phyloP scores from a whole-genome alignment of 2,329 filamentous ascomycete species.

The Thelonectria olida region DNA sequence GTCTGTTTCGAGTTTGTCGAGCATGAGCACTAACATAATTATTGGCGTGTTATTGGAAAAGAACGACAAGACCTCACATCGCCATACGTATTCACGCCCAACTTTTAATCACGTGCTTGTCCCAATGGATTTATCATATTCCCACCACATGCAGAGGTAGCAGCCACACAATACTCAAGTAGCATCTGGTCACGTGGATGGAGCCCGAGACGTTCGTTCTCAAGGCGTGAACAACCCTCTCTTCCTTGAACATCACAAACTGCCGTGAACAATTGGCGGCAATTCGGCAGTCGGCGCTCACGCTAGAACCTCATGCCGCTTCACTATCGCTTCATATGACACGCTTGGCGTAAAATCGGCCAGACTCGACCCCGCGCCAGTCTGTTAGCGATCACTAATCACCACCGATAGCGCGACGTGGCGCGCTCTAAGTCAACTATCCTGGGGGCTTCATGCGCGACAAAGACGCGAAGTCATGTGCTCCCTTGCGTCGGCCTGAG shows the following conservation, averaged over 20 bases:
- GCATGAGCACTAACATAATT: too few species aligned
- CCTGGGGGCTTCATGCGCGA: constrained; percentile 25
- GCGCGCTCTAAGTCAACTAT: constrained; percentile 21
- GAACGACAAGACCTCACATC: too few species aligned
- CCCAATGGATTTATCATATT: too few species aligned
- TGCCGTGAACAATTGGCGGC: neutral
- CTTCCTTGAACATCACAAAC: neutral
- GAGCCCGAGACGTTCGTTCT: too few species aligned
- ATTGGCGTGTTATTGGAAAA: too few species aligned
- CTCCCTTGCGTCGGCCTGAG: constrained; percentile 3
- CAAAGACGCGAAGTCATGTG: constrained; percentile 39
- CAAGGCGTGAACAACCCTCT: too few species aligned
- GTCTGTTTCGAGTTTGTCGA: too few species aligned
- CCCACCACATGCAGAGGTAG: too few species aligned
- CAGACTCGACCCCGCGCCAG: constrained; percentile 7
- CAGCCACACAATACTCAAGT: too few species aligned
- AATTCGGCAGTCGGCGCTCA: neutral
- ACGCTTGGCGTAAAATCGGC: neutral
- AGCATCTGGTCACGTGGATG: too few species aligned
- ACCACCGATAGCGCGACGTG: constrained; percentile 13
- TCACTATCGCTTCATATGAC: neutral
- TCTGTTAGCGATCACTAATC: constrained; percentile 20
- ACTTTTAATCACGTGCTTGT: too few species aligned
- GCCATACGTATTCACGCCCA: too few species aligned
- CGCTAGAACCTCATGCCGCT: neutral